Conservation (phyloP, 1,284 basidiomycete genomes). For the Cryptococcus depauperatus region DNA sequence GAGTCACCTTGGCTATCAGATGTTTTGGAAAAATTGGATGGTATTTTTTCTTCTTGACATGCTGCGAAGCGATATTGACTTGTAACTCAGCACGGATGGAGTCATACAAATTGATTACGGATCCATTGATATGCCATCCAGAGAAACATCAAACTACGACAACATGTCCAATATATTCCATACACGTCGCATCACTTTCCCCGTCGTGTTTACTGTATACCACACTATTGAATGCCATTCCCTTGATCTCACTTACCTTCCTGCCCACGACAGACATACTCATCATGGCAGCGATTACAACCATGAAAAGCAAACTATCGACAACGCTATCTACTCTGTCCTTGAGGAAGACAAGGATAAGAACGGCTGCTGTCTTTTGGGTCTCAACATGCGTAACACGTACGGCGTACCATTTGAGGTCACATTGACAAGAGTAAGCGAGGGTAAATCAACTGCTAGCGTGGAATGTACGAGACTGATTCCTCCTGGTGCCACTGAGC, state of each 20-base stretch:
- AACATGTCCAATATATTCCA: conserved; percentile 52
- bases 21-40: conserved; percentile 86
- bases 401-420: conserved; percentile 85
- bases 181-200: conserved; percentile 72
- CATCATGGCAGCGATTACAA: too few relatives aligned
- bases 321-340: too few relatives aligned
- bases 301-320: too few relatives aligned
- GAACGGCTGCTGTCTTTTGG: conserved; percentile 65
- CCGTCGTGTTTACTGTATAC: conserved; percentile 82
- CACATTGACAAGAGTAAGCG: conserved; percentile 53
- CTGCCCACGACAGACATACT: too few relatives aligned
- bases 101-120: conserved; percentile 78
- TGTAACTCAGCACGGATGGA: conserved; percentile 58
- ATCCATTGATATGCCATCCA: conserved; percentile 50
- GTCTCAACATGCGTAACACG: conserved; percentile 76
- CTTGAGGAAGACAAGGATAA: conserved; percentile 8
- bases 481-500: conserved; percentile 72
- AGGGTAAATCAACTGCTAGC: not conserved
- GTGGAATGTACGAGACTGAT: conserved; percentile 51
- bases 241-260: conserved; percentile 61
- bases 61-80: not conserved
- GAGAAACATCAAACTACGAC: conserved; percentile 19
- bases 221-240: conserved; percentile 77
- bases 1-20: conserved; percentile 57
- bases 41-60: conserved; percentile 49